A percentile compares a stretch with the other conserved stretches of the same genome.
Conservation (phyloP, 768 basidiomycete genomes). For the Rhizopogon salebrosus region DNA sequence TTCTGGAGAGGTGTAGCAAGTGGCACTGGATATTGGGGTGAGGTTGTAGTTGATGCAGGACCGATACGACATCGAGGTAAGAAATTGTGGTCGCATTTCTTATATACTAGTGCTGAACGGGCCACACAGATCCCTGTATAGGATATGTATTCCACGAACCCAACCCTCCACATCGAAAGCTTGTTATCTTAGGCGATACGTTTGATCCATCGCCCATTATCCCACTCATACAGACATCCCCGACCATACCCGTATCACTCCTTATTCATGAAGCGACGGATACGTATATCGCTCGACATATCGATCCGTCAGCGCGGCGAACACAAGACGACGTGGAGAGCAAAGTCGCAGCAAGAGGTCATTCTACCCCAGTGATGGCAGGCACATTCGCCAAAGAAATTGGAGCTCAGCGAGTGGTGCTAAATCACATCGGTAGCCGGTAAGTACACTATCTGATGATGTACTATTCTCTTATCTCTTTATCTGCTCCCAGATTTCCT, state of each 20-base stretch:
- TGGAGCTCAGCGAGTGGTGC: conserved; percentile 53
- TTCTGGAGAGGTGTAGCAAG: conserved; percentile 58
- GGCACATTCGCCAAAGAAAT: conserved; percentile 65
- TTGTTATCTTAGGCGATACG: conserved; percentile 79
- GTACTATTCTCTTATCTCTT: background rate
- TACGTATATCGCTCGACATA: conserved; percentile 52
- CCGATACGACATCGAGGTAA: conserved; percentile 73
- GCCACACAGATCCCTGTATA: conserved; percentile 60
- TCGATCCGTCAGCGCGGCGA: conserved; percentile 46
- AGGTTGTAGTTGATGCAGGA: conserved; percentile 63
- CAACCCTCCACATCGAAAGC: conserved; percentile 44
- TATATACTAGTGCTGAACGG: background rate
- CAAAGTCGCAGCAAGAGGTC: conserved; percentile 62
- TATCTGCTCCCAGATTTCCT: conserved; percentile 40
- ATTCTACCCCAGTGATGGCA: conserved; percentile 76
- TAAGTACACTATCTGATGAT: conserved; percentile 23
- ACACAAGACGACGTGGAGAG: conserved; percentile 36
- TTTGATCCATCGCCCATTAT: conserved; percentile 55
- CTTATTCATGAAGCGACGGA: conserved; percentile 87
- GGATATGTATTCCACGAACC: conserved; percentile 72
- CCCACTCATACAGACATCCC: conserved; percentile 39
- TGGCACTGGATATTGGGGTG: conserved; percentile 33
- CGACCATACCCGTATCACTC: conserved; percentile 47
- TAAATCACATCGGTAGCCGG: conserved; percentile 79
- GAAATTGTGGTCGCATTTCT: conserved; percentile 11